Base-by-base conservation (phyloP, 2,329 filamentous ascomycete genomes). In the Fusarium sublunatum region DNA sequence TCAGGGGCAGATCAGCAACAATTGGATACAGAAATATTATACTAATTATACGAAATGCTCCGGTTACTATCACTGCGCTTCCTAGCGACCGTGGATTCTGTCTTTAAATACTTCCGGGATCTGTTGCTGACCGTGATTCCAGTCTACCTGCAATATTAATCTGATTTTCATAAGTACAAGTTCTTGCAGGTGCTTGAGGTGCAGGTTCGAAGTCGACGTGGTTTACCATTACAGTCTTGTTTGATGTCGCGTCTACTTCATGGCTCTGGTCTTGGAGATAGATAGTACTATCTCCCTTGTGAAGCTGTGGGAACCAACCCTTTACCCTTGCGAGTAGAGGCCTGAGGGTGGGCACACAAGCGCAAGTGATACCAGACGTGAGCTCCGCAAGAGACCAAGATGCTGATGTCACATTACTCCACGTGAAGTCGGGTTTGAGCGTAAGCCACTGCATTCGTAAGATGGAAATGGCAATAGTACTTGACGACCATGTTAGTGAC, bases 371-470 rank as follows among this genome's bases (percentile, higher is more conserved):
- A 1, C 53, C 61, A 1, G 64, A 66, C 1, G 58, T 57, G 6
- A 69, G 25, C 13, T 69, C 67, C 0, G 67, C 64, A 0, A 69
- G 51, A 0, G 67, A 69, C 67, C 67, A 69, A 0, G 36, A 55
- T 0, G 67, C 61, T 7, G 61, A 15, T 0, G 34, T 51, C 3
- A 68, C 55, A 8, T 66, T 70, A 58, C 64, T 65, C 61, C 64
- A 69, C 0, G 66, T 64, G 2, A 58, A 5, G 9, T 69, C 67
- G 2, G 24, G 7, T 0, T 38, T 2, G 0, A 53, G 67, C 0
- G 43, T 45, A 1, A 69, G 58, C 67, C 67, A 69, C 7, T 58
- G 64, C 3, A 69, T n/a, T 2, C 67, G 51, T 0, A 69, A 36
- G 6, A 68, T 55, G 0, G 67, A 58, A 2, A 69, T 52, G 0